phyloP scores from a whole-genome alignment of 1,284 basidiomycete genomes.

The Schizophyllum commune region DNA sequence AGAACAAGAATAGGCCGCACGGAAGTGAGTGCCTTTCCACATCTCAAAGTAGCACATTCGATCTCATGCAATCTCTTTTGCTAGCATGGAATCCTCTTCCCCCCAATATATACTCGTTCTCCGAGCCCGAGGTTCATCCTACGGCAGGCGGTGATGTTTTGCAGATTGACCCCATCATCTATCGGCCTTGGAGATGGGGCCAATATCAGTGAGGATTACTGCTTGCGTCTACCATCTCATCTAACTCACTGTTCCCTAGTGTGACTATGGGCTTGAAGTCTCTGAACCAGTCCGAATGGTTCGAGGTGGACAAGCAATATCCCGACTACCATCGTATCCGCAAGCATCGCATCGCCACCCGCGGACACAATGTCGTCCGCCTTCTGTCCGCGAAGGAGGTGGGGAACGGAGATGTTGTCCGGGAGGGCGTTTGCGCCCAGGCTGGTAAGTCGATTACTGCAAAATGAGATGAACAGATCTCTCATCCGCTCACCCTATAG shows the following conservation, averaged over 20 bases:
- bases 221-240: not conserved
- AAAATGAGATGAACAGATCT: not conserved
- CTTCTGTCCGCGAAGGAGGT: conserved; percentile 44
- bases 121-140: not conserved
- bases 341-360: conserved; percentile 41
- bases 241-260: conserved; percentile 23
- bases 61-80: not conserved
- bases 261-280: conserved; percentile 66
- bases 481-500: conserved; percentile 20
- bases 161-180: not conserved
- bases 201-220: not conserved
- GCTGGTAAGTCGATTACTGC: not conserved
- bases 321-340: conserved; percentile 46
- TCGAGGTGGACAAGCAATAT: conserved; percentile 58
- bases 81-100: not conserved
- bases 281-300: conserved; percentile 65
- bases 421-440: not conserved
- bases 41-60: not conserved
- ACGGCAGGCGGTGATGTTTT: not conserved
- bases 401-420: conserved; percentile 4
- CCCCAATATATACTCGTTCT: not conserved
- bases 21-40: not conserved
- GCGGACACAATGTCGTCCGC: conserved; percentile 38
- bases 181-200: not conserved
- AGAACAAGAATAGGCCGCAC: not conserved